Evolutionary conservation across 192 early-diverging fungal species (phyloP).

Genomic region (Umbelopsis vinacea): DNA sequence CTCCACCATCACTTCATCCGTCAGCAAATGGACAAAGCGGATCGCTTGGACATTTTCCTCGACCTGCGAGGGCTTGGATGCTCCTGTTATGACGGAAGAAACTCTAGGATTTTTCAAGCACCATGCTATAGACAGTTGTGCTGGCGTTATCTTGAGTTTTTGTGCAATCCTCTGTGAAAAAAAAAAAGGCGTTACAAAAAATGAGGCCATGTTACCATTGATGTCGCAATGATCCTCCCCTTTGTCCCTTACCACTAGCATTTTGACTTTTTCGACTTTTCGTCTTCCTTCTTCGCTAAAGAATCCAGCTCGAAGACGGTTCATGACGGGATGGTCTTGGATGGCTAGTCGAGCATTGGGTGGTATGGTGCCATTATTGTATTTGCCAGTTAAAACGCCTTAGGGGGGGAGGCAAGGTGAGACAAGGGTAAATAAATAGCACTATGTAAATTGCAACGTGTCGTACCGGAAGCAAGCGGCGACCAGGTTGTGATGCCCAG

Average conservation of each 20-base stretch:
- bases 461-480: conserved; percentile 65
- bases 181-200: not conserved
- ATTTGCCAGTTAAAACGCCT: conserved; percentile 68
- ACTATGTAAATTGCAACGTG: not conserved
- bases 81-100: conserved; percentile 69
- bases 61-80: conserved; percentile 69
- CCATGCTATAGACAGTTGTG: conserved; percentile 79
- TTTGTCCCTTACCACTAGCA: conserved; percentile 47
- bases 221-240: no score
- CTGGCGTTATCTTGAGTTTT: conserved; percentile 57
- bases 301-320: conserved; percentile 54
- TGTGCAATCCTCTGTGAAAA: conserved; percentile 60
- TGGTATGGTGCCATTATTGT: conserved; percentile 68
- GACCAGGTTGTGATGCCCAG: conserved; percentile 83
- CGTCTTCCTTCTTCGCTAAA: conserved; percentile 66
- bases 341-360: conserved; percentile 67
- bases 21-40: conserved; percentile 60
- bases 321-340: conserved; percentile 62
- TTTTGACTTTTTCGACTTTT: conserved; percentile 69
- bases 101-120: conserved; percentile 68
- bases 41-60: conserved; percentile 74
- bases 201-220: no score
- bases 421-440: not conserved
- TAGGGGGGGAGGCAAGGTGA: not conserved
- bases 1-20: conserved; percentile 65